Conservation (phyloP, 768 basidiomycete species). For the Xerocomellus intermedius region DNA sequence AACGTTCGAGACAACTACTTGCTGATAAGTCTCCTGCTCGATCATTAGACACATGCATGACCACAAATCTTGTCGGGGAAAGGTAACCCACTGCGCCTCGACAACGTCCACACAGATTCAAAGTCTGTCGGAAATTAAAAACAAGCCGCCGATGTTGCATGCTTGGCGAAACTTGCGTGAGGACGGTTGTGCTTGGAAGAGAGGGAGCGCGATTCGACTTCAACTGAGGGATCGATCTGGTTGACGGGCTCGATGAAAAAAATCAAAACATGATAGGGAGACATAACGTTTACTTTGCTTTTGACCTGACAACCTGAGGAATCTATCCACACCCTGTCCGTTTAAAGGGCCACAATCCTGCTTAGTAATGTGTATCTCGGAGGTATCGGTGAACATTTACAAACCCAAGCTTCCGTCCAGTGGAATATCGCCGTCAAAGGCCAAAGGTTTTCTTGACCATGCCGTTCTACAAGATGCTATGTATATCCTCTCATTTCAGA, state of each 20-base stretch:
- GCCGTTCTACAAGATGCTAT: slow-evolving; percentile 88
- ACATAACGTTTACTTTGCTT: background rate
- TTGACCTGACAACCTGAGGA: background rate
- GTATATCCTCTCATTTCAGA: slow-evolving; percentile 72
- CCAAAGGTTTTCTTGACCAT: slow-evolving; percentile 37
- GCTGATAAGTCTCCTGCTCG: background rate
- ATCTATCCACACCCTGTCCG: background rate
- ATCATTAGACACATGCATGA: slow-evolving; percentile 7
- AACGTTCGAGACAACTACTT: background rate
- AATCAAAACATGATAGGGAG: background rate
- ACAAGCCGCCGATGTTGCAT: slow-evolving; percentile 12
- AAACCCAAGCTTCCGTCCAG: background rate
- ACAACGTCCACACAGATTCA: background rate
- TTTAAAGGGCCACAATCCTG: background rate
- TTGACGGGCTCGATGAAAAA: too few relatives aligned
- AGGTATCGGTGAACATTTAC: background rate
- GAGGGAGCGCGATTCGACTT: background rate
- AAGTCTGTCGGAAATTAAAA: slow-evolving; percentile 27
- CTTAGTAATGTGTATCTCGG: slow-evolving; percentile 16
- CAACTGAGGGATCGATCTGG: background rate
- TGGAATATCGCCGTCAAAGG: background rate
- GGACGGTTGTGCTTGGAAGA: background rate
- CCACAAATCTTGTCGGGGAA: slow-evolving; percentile 1
- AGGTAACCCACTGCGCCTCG: slow-evolving; percentile 5
- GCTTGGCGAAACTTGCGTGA: background rate